Conservation (phyloP, 768 basidiomycete species). For the Strobilomyces dryophilus region DNA sequence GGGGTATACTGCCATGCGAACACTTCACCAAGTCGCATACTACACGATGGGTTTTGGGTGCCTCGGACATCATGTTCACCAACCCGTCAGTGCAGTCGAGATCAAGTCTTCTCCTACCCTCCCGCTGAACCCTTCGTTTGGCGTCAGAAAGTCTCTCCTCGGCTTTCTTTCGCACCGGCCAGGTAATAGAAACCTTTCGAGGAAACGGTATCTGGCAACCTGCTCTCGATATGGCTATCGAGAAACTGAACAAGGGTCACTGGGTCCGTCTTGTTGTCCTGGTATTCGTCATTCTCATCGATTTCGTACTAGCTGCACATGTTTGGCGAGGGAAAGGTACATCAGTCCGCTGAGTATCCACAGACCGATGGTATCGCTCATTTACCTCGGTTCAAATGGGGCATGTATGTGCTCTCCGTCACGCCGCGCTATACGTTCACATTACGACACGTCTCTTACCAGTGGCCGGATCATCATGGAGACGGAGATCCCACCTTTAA, state of each 20-base stretch:
- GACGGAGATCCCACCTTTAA: conserved; percentile 55
- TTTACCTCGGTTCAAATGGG: conserved; percentile 90
- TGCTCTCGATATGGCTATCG: conserved; percentile 79
- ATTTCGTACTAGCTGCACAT: conserved; percentile 70
- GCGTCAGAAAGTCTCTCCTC: conserved; percentile 64
- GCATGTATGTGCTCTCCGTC: conserved; percentile 59
- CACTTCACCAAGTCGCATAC: conserved; percentile 56
- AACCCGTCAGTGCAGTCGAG: conserved; percentile 61
- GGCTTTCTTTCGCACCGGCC: conserved; percentile 82
- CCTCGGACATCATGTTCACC: conserved; percentile 92
- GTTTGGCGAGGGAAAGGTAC: conserved; percentile 86
- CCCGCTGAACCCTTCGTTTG: conserved; percentile 15
- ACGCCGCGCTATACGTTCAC: not conserved
- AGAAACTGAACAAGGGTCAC: conserved; percentile 71
- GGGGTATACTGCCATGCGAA: conserved; percentile 74
- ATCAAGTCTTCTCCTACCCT: not conserved
- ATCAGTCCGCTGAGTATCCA: conserved; percentile 59
- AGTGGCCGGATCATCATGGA: conserved; percentile 86
- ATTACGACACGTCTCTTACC: conserved; percentile 1
- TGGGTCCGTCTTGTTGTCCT: conserved; percentile 59
- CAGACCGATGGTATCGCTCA: conserved; percentile 39
- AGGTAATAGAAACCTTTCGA: conserved; percentile 88
- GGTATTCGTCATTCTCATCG: conserved; percentile 1
- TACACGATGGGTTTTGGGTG: conserved; percentile 90
- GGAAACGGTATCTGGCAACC: conserved; percentile 88